phyloP scores from a whole-genome alignment of 2,329 filamentous ascomycete genomes.

The Paecilomyces sp. region DNA sequence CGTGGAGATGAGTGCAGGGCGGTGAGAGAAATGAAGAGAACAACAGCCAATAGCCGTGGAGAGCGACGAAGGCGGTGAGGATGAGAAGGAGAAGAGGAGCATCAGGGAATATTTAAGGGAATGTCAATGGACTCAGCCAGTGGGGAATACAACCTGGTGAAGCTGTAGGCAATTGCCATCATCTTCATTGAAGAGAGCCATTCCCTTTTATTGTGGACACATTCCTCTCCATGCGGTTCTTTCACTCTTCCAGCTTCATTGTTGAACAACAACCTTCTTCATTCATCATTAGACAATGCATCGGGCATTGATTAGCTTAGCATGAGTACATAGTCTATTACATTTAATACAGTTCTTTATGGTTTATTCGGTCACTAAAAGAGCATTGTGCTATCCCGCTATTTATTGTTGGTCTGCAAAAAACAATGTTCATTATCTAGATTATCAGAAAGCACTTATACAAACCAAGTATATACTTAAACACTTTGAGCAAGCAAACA shows the following conservation, averaged over 20 bases:
- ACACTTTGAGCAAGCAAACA: no score
- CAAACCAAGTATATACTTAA: no score
- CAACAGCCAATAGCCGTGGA: not conserved
- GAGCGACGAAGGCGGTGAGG: not conserved
- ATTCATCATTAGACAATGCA: not conserved
- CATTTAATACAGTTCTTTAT: not conserved
- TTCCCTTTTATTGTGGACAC: not conserved
- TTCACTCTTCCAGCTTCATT: not conserved
- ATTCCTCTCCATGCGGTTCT: not conserved
- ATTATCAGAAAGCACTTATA: no score
- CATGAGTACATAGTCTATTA: not conserved
- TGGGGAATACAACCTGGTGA: not conserved
- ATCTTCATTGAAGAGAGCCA: not conserved
- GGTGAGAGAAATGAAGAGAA: not conserved
- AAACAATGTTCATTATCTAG: not conserved
- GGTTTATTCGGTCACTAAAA: not conserved
- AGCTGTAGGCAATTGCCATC: not conserved
- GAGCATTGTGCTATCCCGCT: not conserved
- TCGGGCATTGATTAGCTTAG: not conserved
- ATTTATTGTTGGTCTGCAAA: not conserved
- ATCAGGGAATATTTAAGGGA: not conserved
- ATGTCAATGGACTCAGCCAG: not conserved
- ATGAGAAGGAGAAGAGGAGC: not conserved
- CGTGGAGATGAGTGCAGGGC: not conserved
- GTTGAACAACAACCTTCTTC: not conserved